Evolutionary conservation across 768 basidiomycete species (phyloP).

Genomic region (Suillus spraguei): DNA sequence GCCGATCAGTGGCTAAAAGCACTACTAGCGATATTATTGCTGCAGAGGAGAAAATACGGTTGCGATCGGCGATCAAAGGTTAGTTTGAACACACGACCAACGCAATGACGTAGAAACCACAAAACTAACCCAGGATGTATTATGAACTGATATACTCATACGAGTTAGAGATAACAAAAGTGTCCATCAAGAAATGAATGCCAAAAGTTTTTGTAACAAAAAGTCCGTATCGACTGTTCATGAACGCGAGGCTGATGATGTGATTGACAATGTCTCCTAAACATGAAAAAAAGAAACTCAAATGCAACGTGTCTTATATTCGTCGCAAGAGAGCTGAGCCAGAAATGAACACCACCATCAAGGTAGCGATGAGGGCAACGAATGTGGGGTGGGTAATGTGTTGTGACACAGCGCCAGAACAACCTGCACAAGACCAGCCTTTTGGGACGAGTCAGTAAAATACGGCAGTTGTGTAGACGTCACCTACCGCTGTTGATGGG

Average conservation of each 20-base stretch:
- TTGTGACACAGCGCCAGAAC: conserved; percentile 41
- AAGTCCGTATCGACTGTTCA: background rate
- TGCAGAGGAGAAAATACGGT: background rate
- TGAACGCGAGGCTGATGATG: background rate
- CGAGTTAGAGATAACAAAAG: background rate
- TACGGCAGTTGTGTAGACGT: background rate
- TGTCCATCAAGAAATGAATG: conserved; percentile 8
- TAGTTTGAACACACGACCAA: background rate
- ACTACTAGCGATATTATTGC: background rate
- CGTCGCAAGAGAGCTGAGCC: conserved; percentile 44
- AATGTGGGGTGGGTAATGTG: conserved; percentile 54
- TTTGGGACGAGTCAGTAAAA: conserved; percentile 3
- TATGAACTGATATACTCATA: conserved; percentile 8
- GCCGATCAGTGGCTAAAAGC: background rate
- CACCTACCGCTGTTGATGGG: conserved; percentile 54
- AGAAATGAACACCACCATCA: conserved; percentile 68
- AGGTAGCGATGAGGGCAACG: conserved; percentile 53
- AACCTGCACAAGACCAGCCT: conserved; percentile 63
- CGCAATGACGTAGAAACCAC: conserved; percentile 1
- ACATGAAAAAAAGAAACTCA: background rate
- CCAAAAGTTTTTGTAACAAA: background rate
- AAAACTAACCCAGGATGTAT: background rate
- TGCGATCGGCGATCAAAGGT: conserved; percentile 5
- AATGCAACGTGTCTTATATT: conserved; percentile 5
- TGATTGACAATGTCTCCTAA: background rate